Evolutionary conservation across 352 stramenopile species (phyloP).

Genomic region (Phytophthora brassicae): DNA sequence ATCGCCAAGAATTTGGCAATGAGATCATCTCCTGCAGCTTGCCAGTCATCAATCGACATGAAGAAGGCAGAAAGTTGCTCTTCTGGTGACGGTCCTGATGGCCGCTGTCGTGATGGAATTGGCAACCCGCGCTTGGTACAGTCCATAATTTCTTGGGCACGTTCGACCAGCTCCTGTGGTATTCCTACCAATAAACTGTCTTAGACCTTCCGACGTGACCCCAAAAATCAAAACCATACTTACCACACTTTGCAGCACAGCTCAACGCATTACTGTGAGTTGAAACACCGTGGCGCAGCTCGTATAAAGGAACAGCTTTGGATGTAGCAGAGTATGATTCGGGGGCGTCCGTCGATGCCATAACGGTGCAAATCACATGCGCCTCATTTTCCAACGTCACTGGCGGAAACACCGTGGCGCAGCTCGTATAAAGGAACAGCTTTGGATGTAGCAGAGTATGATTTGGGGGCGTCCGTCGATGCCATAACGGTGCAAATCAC

Average conservation of each 20-base stretch:
- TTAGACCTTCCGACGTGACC: not conserved
- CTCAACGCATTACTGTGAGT: constrained; percentile 72
- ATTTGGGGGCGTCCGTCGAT: constrained; percentile 31
- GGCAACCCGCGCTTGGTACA: constrained; percentile 27
- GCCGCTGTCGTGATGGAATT: constrained; percentile 30
- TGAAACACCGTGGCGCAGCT: constrained; percentile 61
- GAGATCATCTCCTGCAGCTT: constrained; percentile 38
- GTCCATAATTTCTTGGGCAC: constrained; percentile 51
- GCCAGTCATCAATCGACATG: constrained; percentile 56
- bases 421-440: constrained; percentile 66
- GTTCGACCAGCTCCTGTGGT: constrained; percentile 37
- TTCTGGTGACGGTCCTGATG: constrained; percentile 35
- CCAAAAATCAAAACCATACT: not conserved
- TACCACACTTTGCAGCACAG: constrained; percentile 71
- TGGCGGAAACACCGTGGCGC: constrained; percentile 57
- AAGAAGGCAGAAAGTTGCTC: constrained; percentile 52
- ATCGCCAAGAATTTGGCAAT: constrained; percentile 57
- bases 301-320: constrained; percentile 53
- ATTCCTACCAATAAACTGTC: constrained; percentile 37
- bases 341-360: constrained; percentile 42
- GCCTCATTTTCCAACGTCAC: no score
- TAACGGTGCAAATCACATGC: constrained; percentile 53
- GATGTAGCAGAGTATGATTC: constrained; percentile 22
- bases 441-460: constrained; percentile 20
- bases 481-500: constrained; percentile 63